These are phyloP conservation scores for Ustilago xerochloae DNA, from an alignment of 1,284 basidiomycete genomes.

Conservation along the genomic window DNA sequence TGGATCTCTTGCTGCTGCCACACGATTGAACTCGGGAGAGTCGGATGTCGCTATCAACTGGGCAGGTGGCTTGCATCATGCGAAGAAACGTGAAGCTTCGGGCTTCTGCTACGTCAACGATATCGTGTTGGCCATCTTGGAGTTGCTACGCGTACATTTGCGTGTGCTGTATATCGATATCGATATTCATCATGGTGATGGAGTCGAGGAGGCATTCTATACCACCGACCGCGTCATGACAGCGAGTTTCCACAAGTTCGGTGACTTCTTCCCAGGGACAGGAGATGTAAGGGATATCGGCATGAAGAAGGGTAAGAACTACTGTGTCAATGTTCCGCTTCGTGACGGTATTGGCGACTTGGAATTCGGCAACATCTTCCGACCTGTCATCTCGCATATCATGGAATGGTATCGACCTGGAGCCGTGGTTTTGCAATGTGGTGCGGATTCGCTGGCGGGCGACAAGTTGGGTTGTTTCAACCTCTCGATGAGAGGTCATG, in stretches of 20 bases:
- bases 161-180: slow-evolving; percentile 98
- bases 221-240: slow-evolving; percentile 97
- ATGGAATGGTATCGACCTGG: slow-evolving; percentile 90
- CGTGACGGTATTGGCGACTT: slow-evolving; percentile 91
- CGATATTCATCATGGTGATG: slow-evolving; percentile 97
- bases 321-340: slow-evolving; percentile 91
- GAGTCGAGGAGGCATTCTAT: slow-evolving; percentile 98
- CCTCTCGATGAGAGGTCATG: slow-evolving; percentile 90
- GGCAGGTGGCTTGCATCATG: slow-evolving; percentile 97
- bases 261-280: slow-evolving; percentile 96
- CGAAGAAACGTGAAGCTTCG: slow-evolving; percentile 94
- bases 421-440: slow-evolving; percentile 92
- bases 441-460: slow-evolving; percentile 92
- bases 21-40: slow-evolving; percentile 81
- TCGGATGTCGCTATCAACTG: slow-evolving; percentile 96
- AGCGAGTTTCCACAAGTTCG: slow-evolving; percentile 89
- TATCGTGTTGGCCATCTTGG: slow-evolving; percentile 66
- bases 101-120: slow-evolving; percentile 99
- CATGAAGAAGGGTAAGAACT: slow-evolving; percentile 85
- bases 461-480: slow-evolving; percentile 98
- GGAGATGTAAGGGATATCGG: slow-evolving; percentile 78
- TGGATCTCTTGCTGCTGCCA: slow-evolving; percentile 82
- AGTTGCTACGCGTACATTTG: slow-evolving; percentile 72
- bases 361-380: slow-evolving; percentile 76
- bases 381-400: slow-evolving; percentile 78